Evolutionary conservation across 768 basidiomycete species (phyloP).

Genomic region (Podaxis mareebaensis): DNA sequence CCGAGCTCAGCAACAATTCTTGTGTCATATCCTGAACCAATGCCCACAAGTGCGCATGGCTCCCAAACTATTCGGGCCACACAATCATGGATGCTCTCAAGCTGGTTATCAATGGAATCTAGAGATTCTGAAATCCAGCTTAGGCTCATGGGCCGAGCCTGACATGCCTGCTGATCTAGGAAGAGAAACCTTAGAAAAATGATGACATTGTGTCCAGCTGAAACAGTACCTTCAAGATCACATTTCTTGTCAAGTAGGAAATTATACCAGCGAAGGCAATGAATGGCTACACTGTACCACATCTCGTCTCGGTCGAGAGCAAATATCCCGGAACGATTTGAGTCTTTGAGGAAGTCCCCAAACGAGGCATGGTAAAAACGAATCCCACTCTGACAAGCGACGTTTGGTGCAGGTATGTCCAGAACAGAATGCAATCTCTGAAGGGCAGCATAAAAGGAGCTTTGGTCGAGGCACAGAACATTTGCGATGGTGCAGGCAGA

Average conservation of each 20-base stretch:
- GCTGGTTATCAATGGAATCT: too few relatives aligned
- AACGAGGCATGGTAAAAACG: background rate
- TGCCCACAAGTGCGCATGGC: too few relatives aligned
- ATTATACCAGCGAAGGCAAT: background rate
- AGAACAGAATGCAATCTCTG: background rate
- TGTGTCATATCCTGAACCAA: too few relatives aligned
- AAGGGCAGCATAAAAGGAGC: background rate
- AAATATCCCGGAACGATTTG: background rate
- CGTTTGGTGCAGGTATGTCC: background rate
- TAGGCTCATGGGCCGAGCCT: too few relatives aligned
- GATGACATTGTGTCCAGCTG: background rate
- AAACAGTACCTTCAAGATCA: background rate
- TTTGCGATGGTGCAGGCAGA: background rate
- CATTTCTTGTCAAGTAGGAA: background rate
- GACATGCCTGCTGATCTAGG: background rate
- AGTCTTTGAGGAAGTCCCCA: background rate
- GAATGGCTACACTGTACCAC: background rate
- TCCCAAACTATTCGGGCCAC: too few relatives aligned
- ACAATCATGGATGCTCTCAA: too few relatives aligned
- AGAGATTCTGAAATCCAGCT: too few relatives aligned
- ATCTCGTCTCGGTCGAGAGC: background rate
- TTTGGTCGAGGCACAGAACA: background rate
- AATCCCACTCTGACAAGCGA: background rate
- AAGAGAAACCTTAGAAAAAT: background rate
- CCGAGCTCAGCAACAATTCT: too few relatives aligned